phyloP scores from a whole-genome alignment of 345 rosid genomes.

The Rhizophora mangle region DNA sequence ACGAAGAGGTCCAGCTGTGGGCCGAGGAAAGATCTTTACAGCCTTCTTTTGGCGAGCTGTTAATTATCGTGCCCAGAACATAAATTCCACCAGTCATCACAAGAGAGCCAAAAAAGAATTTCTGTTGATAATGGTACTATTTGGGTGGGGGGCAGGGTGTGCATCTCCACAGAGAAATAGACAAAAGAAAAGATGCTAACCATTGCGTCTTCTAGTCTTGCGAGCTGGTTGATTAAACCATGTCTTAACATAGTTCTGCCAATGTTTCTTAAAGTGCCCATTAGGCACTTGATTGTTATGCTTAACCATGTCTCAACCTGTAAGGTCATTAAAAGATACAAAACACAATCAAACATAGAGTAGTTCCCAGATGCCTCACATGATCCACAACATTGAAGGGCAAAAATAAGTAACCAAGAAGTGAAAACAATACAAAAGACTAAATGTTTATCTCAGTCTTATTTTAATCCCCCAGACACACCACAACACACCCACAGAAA shows the following conservation, averaged over 20 bases:
- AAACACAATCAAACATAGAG: too few species aligned
- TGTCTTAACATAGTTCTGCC: constrained; percentile 84
- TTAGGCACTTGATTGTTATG: constrained; percentile 44
- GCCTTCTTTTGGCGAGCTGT: constrained; percentile 37
- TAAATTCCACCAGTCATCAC: not conserved
- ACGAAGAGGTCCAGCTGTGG: constrained; percentile 46
- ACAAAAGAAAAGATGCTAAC: not conserved
- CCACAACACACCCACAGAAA: too few species aligned
- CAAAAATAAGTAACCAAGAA: too few species aligned
- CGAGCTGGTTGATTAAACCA: constrained; percentile 95
- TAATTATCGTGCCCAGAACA: not conserved
- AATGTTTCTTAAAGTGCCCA: constrained; percentile 47
- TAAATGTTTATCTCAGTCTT: too few species aligned
- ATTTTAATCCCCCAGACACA: too few species aligned
- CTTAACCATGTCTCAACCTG: constrained; percentile 59
- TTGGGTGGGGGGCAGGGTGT: too few species aligned
- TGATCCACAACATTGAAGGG: too few species aligned
- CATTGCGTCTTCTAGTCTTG: constrained; percentile 57
- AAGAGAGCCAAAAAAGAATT: not conserved
- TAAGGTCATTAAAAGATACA: not conserved
- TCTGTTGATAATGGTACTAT: not conserved
- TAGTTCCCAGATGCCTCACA: too few species aligned
- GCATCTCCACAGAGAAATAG: too few species aligned
- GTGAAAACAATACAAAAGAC: too few species aligned
- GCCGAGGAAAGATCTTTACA: constrained; percentile 35